Evolutionary conservation across 164 flowering plant genomes (phyloP).

Genomic region (Liquidambar formosana): DNA sequence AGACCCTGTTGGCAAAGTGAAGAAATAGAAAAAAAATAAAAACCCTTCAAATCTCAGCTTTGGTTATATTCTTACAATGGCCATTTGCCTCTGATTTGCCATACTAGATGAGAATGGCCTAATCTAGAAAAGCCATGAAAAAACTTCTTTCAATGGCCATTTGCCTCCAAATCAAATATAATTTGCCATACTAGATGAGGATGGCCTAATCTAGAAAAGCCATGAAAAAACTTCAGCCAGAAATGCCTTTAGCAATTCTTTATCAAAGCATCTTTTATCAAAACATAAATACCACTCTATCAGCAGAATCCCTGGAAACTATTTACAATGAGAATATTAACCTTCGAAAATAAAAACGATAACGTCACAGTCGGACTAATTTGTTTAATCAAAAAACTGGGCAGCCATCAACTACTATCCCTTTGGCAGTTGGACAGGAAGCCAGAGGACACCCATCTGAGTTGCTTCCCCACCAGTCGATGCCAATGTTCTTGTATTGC

Average conservation of each 20-base stretch:
- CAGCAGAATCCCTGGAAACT: no score
- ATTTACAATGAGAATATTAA: no score
- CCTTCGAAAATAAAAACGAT: no score
- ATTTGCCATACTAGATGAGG: no score
- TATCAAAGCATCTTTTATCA: not conserved
- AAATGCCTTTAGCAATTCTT: not conserved
- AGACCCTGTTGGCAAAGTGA: no score
- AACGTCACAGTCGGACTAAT: no score
- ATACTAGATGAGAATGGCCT: not conserved
- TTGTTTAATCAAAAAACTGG: slow-evolving; percentile 15
- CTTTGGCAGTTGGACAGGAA: slow-evolving; percentile 35
- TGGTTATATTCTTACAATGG: no score
- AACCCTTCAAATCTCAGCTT: no score
- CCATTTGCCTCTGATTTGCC: not conserved
- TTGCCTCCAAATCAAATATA: not conserved
- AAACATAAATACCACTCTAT: no score
- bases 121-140: not conserved
- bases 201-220: not conserved
- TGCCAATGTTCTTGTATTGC: slow-evolving; percentile 9
- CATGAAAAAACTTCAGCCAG: not conserved
- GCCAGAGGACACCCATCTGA: slow-evolving; percentile 39
- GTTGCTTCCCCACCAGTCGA: slow-evolving; percentile 38
- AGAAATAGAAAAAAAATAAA: no score
- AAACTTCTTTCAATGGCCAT: no score
- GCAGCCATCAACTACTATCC: slow-evolving; percentile 27